Conservation (phyloP, 2,329 filamentous ascomycete genomes). For the Emericellopsis cladophorae region DNA sequence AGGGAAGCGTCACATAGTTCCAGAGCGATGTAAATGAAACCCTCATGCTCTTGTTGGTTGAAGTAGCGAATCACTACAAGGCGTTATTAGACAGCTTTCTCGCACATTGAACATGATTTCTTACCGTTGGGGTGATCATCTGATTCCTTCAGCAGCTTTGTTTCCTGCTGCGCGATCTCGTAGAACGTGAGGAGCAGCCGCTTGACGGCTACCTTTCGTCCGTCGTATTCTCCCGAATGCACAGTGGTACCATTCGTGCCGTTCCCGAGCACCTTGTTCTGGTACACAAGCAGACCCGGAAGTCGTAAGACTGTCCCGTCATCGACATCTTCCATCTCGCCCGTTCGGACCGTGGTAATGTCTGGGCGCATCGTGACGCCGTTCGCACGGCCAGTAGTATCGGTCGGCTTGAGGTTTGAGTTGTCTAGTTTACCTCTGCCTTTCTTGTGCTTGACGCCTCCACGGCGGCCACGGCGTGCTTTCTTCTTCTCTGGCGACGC, state of each 20-base stretch:
- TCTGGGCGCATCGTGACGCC: constrained; percentile 11
- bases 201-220: constrained; percentile 88
- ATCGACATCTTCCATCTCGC: not conserved
- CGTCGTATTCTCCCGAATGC: constrained; percentile 88
- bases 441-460: constrained; percentile 56
- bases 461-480: constrained; percentile 57
- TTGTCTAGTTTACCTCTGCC: constrained; percentile 28
- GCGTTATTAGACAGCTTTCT: not conserved
- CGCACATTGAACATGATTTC: constrained; percentile 3
- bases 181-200: constrained; percentile 94
- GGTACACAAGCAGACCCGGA: constrained; percentile 51
- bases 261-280: constrained; percentile 52
- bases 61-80: constrained; percentile 83
- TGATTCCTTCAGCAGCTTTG: constrained; percentile 77
- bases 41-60: constrained; percentile 75
- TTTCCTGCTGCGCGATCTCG: constrained; percentile 90
- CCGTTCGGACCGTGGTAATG: not conserved
- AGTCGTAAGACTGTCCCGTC: constrained; percentile 43
- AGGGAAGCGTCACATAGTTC: constrained; percentile 90
- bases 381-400: constrained; percentile 36
- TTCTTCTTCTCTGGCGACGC: constrained; percentile 45
- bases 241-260: constrained; percentile 97
- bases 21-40: constrained; percentile 91
- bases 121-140: constrained; percentile 82
- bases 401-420: constrained; percentile 21